These are phyloP conservation scores for Grigorovia humatica DNA, from an alignment of 805 yeast genomes.

Conservation along the genomic window DNA sequence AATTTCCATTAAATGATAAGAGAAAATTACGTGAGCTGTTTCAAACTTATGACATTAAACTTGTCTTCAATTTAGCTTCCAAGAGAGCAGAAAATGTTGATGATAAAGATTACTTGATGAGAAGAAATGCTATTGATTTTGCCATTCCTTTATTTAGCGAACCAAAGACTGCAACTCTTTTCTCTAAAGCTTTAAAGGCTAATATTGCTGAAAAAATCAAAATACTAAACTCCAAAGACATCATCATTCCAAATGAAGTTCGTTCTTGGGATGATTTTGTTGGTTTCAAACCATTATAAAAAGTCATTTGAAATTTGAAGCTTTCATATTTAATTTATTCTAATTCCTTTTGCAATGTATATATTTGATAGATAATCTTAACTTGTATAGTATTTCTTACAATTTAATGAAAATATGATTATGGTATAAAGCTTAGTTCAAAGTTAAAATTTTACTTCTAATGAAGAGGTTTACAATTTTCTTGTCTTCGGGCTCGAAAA, in stretches of 20 bases:
- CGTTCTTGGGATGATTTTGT: slow-evolving; percentile 94
- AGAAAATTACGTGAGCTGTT: slow-evolving; percentile 88
- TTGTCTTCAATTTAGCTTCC: slow-evolving; percentile 86
- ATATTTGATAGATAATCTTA: neutral
- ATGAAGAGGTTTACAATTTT: too few relatives aligned
- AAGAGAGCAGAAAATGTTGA: slow-evolving; percentile 76
- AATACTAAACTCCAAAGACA: slow-evolving; percentile 40
- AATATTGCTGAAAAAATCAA: slow-evolving; percentile 44
- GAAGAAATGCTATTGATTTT: slow-evolving; percentile 98
- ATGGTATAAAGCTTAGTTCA: too few relatives aligned
- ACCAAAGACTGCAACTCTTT: slow-evolving; percentile 82
- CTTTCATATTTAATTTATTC: neutral
- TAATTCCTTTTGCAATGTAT: neutral
- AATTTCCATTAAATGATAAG: slow-evolving; percentile 89
- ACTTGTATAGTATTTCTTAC: neutral
- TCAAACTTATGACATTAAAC: slow-evolving; percentile 72
- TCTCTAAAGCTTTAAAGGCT: slow-evolving; percentile 69
- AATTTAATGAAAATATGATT: neutral
- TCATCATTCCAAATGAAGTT: slow-evolving; percentile 74
- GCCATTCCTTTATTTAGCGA: slow-evolving; percentile 95
- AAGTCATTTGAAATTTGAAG: neutral
- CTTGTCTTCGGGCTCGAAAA: too few relatives aligned
- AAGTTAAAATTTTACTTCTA: too few relatives aligned
- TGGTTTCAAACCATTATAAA: slow-evolving; percentile 77
- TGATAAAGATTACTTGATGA: slow-evolving; percentile 93